These are phyloP conservation scores for Aspergillus sp. DNA, from an alignment of 2,329 filamentous ascomycete genomes.

Conservation along the genomic window DNA sequence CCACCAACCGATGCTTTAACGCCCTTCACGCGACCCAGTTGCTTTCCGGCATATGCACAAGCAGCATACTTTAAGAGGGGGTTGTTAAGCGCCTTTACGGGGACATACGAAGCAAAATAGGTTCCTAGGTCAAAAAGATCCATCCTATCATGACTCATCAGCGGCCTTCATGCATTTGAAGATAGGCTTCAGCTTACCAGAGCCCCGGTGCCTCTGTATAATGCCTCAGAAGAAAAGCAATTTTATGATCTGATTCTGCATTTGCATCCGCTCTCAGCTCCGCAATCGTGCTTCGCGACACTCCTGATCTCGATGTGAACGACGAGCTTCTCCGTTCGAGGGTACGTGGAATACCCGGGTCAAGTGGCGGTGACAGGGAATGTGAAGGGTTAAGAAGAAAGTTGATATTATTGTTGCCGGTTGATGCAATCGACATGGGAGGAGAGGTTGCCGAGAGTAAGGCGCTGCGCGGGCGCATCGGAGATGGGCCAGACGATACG, in stretches of 20 bases:
- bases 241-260: slow-evolving; percentile 49
- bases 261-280: slow-evolving; percentile 22
- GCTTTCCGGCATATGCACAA: slow-evolving; percentile 59
- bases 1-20: slow-evolving; percentile 48
- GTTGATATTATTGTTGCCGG: slow-evolving; percentile 46
- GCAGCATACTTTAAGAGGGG: slow-evolving; percentile 49
- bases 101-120: slow-evolving; percentile 58
- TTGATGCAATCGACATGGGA: slow-evolving; percentile 39
- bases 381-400: slow-evolving; percentile 51
- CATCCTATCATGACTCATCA: slow-evolving; percentile 27
- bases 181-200: slow-evolving; percentile 39
- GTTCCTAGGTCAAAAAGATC: slow-evolving; percentile 46
- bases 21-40: slow-evolving; percentile 52
- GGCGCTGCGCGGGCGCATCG: slow-evolving; percentile 28
- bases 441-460: slow-evolving; percentile 37
- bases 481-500: slow-evolving; percentile 23
- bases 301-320: slow-evolving; percentile 20
- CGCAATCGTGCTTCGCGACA: slow-evolving; percentile 11
- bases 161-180: too few relatives aligned
- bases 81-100: slow-evolving; percentile 50
- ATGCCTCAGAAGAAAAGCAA: slow-evolving; percentile 56
- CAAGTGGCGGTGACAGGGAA: slow-evolving; percentile 40
- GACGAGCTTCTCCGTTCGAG: slow-evolving; percentile 25
- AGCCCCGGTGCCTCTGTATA: slow-evolving; percentile 57
- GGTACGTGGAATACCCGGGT: slow-evolving; percentile 33